Evolutionary conservation across 202 grass and related monocot species (phyloP).

Genomic region (Elaeis oleifera): DNA sequence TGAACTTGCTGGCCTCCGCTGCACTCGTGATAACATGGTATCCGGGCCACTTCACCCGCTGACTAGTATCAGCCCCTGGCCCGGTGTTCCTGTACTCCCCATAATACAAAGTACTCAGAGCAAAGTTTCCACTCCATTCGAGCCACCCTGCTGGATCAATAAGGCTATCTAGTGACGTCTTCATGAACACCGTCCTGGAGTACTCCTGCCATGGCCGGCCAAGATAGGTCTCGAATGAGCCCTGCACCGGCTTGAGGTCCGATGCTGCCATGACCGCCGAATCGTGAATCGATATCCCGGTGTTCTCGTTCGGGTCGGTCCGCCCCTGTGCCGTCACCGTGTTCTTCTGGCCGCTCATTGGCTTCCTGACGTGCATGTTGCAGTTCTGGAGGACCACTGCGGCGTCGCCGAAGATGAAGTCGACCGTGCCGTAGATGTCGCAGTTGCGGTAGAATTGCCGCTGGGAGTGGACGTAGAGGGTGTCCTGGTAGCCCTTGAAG

Average conservation of each 20-base stretch:
- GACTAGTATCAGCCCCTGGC: neutral
- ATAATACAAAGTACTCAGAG: constrained; percentile 7
- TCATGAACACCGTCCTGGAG: constrained; percentile 19
- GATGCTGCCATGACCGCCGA: neutral
- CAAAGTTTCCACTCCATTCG: constrained; percentile 17
- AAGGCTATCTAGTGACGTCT: constrained; percentile 9
- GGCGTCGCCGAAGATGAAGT: no score
- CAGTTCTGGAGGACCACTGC: no score
- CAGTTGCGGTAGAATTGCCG: no score
- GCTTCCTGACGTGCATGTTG: no score
- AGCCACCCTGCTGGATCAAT: constrained; percentile 8
- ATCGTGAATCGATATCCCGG: no score
- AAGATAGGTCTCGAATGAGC: neutral
- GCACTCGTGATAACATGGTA: constrained; percentile 2
- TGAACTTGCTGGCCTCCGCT: constrained; percentile 9
- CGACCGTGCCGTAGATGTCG: no score
- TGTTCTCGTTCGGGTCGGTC: no score
- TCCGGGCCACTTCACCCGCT: constrained; percentile 10
- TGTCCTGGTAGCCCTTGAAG: no score
- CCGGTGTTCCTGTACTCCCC: constrained; percentile 20
- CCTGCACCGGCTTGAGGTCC: neutral
- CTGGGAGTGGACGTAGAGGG: no score
- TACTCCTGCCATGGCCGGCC: constrained; percentile 7
- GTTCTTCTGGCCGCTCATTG: no score
- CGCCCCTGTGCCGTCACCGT: no score